Conservation (phyloP, 495 filamentous ascomycete species). For the Aspergillus sclerotiicarbonarius region DNA sequence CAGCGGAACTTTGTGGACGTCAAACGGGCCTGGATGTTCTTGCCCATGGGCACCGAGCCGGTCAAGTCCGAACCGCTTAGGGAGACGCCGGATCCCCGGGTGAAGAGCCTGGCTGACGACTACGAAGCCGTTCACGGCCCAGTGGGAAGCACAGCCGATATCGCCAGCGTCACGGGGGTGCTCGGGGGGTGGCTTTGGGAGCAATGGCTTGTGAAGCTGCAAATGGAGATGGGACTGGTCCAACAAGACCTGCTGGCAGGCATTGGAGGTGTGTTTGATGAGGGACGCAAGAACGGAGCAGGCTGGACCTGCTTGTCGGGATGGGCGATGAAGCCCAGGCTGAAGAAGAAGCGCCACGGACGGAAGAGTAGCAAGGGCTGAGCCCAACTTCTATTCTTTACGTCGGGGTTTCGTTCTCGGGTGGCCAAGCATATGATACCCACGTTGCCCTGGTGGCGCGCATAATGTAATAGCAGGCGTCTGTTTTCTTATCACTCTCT, state of each 20-base stretch:
- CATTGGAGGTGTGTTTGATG: constrained; percentile 77
- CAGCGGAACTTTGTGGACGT: constrained; percentile 71
- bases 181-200: constrained; percentile 94
- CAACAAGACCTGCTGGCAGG: constrained; percentile 67
- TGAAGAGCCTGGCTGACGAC: constrained; percentile 47
- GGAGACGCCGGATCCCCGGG: constrained; percentile 54
- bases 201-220: constrained; percentile 86
- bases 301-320: constrained; percentile 87
- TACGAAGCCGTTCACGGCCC: constrained; percentile 63
- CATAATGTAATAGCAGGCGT: neutral
- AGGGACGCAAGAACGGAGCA: constrained; percentile 72
- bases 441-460: constrained; percentile 8
- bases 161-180: constrained; percentile 72
- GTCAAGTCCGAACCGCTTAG: constrained; percentile 38
- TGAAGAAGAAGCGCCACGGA: constrained; percentile 15
- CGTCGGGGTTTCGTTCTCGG: neutral
- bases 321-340: constrained; percentile 80
- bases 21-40: constrained; percentile 84
- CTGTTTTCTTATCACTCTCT: neutral
- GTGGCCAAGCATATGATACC: neutral
- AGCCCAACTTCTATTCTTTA: neutral
- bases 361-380: constrained; percentile 2
- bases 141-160: constrained; percentile 70
- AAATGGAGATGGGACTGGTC: constrained; percentile 76
- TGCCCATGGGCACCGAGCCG: constrained; percentile 76